Conservation (phyloP, 345 rosid species). For the Citrus glauca region DNA sequence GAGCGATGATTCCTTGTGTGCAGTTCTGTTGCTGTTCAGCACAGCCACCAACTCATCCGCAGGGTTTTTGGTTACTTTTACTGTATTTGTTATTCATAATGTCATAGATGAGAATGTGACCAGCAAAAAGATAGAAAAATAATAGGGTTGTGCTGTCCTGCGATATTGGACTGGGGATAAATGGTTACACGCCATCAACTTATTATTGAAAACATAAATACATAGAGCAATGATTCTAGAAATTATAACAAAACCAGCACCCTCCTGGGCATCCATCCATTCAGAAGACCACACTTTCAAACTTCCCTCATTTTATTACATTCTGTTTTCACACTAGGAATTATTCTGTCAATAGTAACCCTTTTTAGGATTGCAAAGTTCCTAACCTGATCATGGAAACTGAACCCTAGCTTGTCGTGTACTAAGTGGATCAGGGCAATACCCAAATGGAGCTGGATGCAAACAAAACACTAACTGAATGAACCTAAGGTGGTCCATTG, state of each 20-base stretch:
- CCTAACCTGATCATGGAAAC: background rate
- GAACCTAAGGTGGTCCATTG: background rate
- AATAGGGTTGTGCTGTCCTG: background rate
- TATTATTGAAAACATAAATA: background rate
- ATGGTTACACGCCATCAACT: background rate
- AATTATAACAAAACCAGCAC: background rate
- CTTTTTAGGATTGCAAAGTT: background rate
- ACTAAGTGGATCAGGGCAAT: background rate
- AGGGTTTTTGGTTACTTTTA: constrained; percentile 57
- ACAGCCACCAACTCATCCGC: constrained; percentile 57
- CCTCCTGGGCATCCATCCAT: background rate
- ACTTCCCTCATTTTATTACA: background rate
- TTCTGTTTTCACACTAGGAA: background rate
- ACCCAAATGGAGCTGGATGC: background rate
- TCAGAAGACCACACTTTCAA: background rate
- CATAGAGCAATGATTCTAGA: background rate
- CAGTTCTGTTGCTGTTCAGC: constrained; percentile 52
- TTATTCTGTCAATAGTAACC: background rate
- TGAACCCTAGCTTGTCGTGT: background rate
- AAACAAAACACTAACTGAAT: background rate
- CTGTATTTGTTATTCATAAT: constrained; percentile 20
- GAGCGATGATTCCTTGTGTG: constrained; percentile 46
- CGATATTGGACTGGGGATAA: background rate
- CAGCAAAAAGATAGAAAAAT: background rate
- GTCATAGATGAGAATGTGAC: background rate